A percentile compares a stretch with the other conserved stretches of the same genome.
phyloP scores from a whole-genome alignment of 1,139 yeast genomes.

The Geotrichum histeridarum region DNA sequence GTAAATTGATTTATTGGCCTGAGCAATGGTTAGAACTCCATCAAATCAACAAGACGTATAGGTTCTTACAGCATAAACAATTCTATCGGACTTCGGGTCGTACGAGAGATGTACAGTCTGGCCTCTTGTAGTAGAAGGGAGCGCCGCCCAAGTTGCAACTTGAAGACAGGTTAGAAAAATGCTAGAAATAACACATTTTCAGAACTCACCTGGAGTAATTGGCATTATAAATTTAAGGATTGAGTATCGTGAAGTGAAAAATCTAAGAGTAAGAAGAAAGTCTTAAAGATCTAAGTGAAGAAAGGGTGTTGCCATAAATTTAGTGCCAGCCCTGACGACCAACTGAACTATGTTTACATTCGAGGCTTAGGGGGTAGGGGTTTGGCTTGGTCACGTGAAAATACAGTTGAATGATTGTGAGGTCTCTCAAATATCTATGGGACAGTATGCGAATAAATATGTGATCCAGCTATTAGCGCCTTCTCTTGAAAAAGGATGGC shows the following conservation, averaged over 20 bases:
- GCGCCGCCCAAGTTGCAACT: slow-evolving; percentile 52
- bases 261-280: background rate
- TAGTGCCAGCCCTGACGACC: no score
- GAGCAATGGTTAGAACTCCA: background rate
- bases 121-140: slow-evolving; percentile 71
- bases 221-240: background rate
- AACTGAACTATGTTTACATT: no score
- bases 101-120: slow-evolving; percentile 68
- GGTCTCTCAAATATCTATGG: no score
- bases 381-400: no score
- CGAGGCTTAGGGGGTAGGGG: no score
- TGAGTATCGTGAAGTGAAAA: background rate
- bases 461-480: slow-evolving; percentile 3
- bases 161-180: background rate
- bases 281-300: no score
- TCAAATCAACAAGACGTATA: background rate
- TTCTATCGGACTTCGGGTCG: slow-evolving; percentile 58
- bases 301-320: no score
- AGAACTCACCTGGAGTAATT: slow-evolving; percentile 7
- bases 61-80: slow-evolving; percentile 57
- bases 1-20: slow-evolving; percentile 68
- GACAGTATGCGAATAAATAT: background rate
- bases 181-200: background rate
- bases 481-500: slow-evolving; percentile 19
- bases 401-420: no score